Evolutionary conservation across 352 stramenopile species (phyloP), one percentile per base, ranked within the genome.

Genomic region (Globisporangium cylindrosporum): DNA sequence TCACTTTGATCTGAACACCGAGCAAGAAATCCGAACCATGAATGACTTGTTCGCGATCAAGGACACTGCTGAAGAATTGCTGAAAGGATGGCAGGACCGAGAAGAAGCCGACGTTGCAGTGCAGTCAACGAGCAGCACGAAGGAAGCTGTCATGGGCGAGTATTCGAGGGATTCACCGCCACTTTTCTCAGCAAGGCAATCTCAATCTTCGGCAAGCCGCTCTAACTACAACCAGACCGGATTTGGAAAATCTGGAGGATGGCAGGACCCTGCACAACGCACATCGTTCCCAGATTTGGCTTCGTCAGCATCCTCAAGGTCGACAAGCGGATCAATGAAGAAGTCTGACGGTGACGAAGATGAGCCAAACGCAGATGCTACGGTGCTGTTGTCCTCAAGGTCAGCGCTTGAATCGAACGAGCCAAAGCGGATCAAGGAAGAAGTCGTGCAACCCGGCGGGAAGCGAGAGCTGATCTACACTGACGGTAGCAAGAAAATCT

Each of bases 401-500:
- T 29, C 55, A 6, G 41, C 32, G 6, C 3, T 22, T 49, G 56
- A 32, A 22, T 48, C 56, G 32, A 22, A 49, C 22, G 56, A 49
- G 20, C 10, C 32, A 10, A 73, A 71, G 32, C 59, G 27, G 7
- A 29, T 75, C 32, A 70, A 71, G 18, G 67, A 79, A 38, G 76
- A 92, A 64, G 68, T 91, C n/a, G 59, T 78, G 7, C 82, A 90
- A 59, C 69, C 77, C 5, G 77, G 79, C 38, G 83, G 82, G 2
- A 92, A 90, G 64, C 78, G 81, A 18, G 84, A 92, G 62, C 51
- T 89, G 6, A 58, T 86, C 1, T 92, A 81, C 67, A 66, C 65
- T 4, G 82, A 94, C 56, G 82, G 85, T 20, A 93, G 83, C 55
- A 91, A 79, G 56, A 80, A 78, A 36, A 92, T 94, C 58, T 68